Conservation (phyloP, 1,139 yeast species). For the Geotrichum cucujoidarum region DNA sequence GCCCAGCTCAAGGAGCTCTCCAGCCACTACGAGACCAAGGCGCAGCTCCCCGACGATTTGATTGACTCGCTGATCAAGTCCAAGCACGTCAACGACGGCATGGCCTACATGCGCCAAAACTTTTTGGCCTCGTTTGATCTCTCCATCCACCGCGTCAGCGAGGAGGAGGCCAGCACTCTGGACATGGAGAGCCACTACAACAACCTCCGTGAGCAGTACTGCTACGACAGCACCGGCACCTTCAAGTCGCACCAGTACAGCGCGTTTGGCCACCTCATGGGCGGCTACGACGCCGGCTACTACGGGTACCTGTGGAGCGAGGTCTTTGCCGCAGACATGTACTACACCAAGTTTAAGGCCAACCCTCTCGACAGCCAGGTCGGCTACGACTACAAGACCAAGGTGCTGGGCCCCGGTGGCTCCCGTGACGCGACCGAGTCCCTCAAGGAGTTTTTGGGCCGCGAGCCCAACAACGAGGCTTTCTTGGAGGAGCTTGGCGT, state of each 20-base stretch:
- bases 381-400: constrained; percentile 67
- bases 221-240: constrained; percentile 51
- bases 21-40: constrained; percentile 56
- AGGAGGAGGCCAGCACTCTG: constrained; percentile 45
- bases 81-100: constrained; percentile 72
- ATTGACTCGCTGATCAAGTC: constrained; percentile 58
- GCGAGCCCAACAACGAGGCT: constrained; percentile 68
- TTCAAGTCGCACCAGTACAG: constrained; percentile 59
- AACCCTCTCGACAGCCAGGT: constrained; percentile 60
- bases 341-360: constrained; percentile 60
- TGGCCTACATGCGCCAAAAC: constrained; percentile 66
- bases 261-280: constrained; percentile 77
- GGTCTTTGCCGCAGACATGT: constrained; percentile 82
- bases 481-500: constrained; percentile 60
- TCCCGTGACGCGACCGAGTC: constrained; percentile 62
- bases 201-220: constrained; percentile 52
- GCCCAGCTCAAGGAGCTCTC: constrained; percentile 56
- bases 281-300: constrained; percentile 82
- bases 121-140: constrained; percentile 76
- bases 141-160: constrained; percentile 54
- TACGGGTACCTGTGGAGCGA: constrained; percentile 83
- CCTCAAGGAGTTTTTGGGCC: constrained; percentile 62
- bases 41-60: constrained; percentile 53
- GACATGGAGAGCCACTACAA: constrained; percentile 51
- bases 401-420: constrained; percentile 67